Evolutionary conservation across 2,329 filamentous ascomycete genomes (phyloP).

Genomic region (Ceratocystiopsis brevicomis): DNA sequence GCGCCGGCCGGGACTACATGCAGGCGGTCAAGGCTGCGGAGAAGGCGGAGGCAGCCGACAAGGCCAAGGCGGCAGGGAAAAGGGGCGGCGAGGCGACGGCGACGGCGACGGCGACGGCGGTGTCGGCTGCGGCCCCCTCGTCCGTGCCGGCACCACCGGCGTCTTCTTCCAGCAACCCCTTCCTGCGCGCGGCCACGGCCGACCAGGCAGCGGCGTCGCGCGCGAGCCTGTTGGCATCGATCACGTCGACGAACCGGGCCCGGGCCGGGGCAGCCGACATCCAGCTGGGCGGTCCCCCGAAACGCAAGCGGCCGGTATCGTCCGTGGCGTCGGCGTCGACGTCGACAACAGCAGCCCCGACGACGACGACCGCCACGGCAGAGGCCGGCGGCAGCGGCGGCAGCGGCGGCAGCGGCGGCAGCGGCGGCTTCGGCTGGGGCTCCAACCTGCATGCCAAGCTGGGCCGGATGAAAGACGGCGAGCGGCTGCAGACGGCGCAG

Average conservation of each 20-base stretch:
- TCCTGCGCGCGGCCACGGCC: neutral
- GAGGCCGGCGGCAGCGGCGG: slow-evolving; percentile 8
- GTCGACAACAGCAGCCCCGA: slow-evolving; percentile 11
- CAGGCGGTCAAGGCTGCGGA: slow-evolving; percentile 10
- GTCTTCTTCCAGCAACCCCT: no score
- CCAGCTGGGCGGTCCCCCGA: slow-evolving; percentile 22
- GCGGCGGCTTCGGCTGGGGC: slow-evolving; percentile 35
- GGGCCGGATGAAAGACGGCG: slow-evolving; percentile 41
- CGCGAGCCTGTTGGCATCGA: slow-evolving; percentile 6
- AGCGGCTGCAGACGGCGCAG: slow-evolving; percentile 12
- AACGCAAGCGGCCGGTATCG: slow-evolving; percentile 39
- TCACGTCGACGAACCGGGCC: neutral
- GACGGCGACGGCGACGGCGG: slow-evolving; percentile 1
- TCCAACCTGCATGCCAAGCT: slow-evolving; percentile 35
- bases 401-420: slow-evolving; percentile 11
- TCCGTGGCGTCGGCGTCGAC: slow-evolving; percentile 21
- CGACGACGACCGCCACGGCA: slow-evolving; percentile 8
- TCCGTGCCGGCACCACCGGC: neutral
- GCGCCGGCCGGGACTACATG: slow-evolving; percentile 56
- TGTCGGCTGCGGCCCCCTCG: neutral
- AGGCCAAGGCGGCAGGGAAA: neutral
- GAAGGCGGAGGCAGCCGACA: neutral
- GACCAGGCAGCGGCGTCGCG: slow-evolving; percentile 7
- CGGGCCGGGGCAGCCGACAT: no score
- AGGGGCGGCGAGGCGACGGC: slow-evolving; percentile 1